Percentiles rank a stretch among this genome's conserved stretches.
phyloP scores from a whole-genome alignment of 257 asterid species.

The Solanum virginianum region DNA sequence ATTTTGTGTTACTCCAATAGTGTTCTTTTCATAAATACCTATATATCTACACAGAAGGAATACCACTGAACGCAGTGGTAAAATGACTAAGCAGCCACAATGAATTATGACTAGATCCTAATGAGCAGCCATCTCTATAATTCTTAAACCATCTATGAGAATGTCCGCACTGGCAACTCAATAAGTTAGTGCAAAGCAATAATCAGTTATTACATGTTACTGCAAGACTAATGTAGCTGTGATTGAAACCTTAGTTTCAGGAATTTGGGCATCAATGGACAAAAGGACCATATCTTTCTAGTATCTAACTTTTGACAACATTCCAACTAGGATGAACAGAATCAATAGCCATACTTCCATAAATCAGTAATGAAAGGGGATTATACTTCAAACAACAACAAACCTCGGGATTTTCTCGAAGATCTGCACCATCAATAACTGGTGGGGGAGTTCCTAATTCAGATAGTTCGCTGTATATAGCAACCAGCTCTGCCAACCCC shows the following conservation, averaged over 20 bases:
- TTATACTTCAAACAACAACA: background rate
- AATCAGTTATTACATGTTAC: background rate
- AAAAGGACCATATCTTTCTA: background rate
- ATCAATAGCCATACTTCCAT: background rate
- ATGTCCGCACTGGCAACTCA: background rate
- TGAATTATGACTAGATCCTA: background rate
- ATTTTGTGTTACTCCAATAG: background rate
- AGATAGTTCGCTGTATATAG: slow-evolving; percentile 48
- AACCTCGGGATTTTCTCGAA: slow-evolving; percentile 74
- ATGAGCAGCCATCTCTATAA: background rate
- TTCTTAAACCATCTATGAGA: background rate
- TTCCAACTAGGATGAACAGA: background rate
- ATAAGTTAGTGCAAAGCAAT: background rate
- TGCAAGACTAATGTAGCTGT: background rate
- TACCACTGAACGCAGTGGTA: background rate
- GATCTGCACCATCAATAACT: slow-evolving; percentile 61
- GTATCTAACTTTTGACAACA: background rate
- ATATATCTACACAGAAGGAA: background rate
- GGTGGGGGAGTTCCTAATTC: slow-evolving; percentile 57
- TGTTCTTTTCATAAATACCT: background rate
- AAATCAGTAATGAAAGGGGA: background rate
- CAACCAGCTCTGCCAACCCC: slow-evolving; percentile 48
- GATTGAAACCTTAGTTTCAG: background rate
- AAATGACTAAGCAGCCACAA: background rate
- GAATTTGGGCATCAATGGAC: background rate